Percentiles rank a stretch among this genome's conserved stretches.
phyloP scores from a whole-genome alignment of 139 green algal genomes.

The Edaphochlamys debaryana region DNA sequence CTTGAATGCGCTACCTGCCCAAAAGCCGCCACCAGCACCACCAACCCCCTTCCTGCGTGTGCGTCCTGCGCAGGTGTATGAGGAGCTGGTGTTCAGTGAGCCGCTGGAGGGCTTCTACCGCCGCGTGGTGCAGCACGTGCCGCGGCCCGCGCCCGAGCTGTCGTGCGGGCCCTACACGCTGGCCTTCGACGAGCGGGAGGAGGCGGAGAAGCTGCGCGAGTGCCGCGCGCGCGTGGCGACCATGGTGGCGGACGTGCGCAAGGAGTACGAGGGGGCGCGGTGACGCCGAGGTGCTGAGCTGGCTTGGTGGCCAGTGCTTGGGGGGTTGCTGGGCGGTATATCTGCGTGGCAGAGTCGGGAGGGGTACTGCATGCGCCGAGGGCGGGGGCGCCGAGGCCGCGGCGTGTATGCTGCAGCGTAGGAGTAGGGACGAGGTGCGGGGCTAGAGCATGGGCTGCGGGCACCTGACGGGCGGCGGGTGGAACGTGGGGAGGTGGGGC shows the following conservation, averaged over 20 bases:
- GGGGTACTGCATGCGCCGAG: too few species aligned
- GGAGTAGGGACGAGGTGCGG: too few species aligned
- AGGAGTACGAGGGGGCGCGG: slow-evolving; percentile 5
- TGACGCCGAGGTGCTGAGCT: background rate
- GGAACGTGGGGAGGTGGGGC: too few species aligned
- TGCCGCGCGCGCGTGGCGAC: slow-evolving; percentile 22
- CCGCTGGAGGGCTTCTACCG: slow-evolving; percentile 80
- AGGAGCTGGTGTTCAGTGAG: slow-evolving; percentile 94
- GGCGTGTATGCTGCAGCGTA: too few species aligned
- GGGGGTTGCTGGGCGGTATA: too few species aligned
- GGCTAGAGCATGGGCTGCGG: too few species aligned
- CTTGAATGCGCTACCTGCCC: too few species aligned
- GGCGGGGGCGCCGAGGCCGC: too few species aligned
- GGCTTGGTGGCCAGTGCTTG: background rate
- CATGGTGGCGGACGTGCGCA: slow-evolving; percentile 20
- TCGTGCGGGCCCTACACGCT: slow-evolving; percentile 11
- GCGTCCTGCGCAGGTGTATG: slow-evolving; percentile 84
- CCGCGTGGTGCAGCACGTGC: background rate
- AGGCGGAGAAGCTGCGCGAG: slow-evolving; percentile 24
- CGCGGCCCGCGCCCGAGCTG: slow-evolving; percentile 7
- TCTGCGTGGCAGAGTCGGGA: too few species aligned
- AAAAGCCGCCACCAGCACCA: too few species aligned
- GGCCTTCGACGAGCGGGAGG: slow-evolving; percentile 23
- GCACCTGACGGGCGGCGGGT: too few species aligned
- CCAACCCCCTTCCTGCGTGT: too few species aligned